These are phyloP conservation scores for Paramecium tetraurelia DNA, from an alignment of 73 alveolate genomes.

Conservation along the genomic window DNA sequence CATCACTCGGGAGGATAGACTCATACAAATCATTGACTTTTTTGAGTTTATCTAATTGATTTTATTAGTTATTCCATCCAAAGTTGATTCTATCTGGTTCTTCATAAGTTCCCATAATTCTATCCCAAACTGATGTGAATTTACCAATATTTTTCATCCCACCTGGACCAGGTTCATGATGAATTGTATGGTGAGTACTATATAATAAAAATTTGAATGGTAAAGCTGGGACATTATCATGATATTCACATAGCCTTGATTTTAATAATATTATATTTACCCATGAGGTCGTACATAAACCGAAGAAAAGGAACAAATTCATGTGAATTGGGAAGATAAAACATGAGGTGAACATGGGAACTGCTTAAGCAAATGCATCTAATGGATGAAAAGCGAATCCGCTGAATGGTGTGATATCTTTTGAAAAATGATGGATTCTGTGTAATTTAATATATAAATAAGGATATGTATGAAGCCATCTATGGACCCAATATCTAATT, in stretches of 20 bases:
- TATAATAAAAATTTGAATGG: constrained; percentile 68
- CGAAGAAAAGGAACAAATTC: constrained; percentile 50
- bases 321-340: constrained; percentile 65
- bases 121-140: constrained; percentile 72
- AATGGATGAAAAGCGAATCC: constrained; percentile 75
- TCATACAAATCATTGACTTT: constrained; percentile 27
- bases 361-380: constrained; percentile 71
- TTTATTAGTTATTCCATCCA: constrained; percentile 56
- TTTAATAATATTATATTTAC: neutral
- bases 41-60: neutral
- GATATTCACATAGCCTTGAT: constrained; percentile 65
- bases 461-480: constrained; percentile 70
- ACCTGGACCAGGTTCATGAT: constrained; percentile 68
- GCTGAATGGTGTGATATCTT: constrained; percentile 65
- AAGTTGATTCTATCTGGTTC: constrained; percentile 67
- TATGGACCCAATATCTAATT: constrained; percentile 63
- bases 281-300: constrained; percentile 63
- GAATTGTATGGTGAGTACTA: constrained; percentile 68
- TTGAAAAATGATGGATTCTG: constrained; percentile 66
- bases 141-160: constrained; percentile 63
- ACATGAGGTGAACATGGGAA: constrained; percentile 64
- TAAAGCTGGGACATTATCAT: constrained; percentile 69
- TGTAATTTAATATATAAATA: constrained; percentile 62
- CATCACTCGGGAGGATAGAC: neutral
- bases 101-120: constrained; percentile 67